Conservation (phyloP, 176 grass and related monocot species). For the Oryza glaberrima region DNA sequence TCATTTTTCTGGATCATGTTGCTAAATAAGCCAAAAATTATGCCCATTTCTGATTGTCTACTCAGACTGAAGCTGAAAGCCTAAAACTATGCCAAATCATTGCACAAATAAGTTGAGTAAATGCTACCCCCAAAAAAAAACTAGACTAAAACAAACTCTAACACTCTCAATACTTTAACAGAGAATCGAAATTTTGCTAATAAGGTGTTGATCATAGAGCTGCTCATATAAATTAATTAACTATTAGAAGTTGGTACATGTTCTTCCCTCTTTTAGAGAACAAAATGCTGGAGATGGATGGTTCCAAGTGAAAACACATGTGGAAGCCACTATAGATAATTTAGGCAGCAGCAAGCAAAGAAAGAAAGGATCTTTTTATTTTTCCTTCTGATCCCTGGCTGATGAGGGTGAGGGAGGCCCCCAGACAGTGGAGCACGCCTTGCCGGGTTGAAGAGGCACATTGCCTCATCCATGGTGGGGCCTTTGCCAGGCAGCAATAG, state of each 20-base stretch:
- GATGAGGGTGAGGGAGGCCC: neutral
- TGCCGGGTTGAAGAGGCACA: constrained; percentile 41
- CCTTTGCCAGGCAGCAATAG: neutral
- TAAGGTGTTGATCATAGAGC: neutral
- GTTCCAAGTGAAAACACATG: constrained; percentile 5
- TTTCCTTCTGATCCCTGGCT: neutral
- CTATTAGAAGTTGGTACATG: neutral
- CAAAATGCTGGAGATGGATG: neutral
- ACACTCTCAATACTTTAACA: neutral
- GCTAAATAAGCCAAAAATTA: neutral
- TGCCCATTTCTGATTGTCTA: neutral
- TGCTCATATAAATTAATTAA: neutral
- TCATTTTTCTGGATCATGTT: no score
- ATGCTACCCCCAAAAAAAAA: neutral
- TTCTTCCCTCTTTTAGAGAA: neutral
- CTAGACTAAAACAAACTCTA: neutral
- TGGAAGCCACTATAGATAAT: constrained; percentile 1
- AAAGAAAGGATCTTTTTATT: neutral
- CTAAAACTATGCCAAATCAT: neutral
- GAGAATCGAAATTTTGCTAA: neutral
- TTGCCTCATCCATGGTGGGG: constrained; percentile 29
- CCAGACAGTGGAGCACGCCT: constrained; percentile 43
- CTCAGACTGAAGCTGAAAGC: neutral
- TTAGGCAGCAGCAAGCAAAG: neutral
- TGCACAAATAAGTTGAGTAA: neutral